Conservation (phyloP, 1,139 yeast species). For the Lodderomyces orthopsilosis region DNA sequence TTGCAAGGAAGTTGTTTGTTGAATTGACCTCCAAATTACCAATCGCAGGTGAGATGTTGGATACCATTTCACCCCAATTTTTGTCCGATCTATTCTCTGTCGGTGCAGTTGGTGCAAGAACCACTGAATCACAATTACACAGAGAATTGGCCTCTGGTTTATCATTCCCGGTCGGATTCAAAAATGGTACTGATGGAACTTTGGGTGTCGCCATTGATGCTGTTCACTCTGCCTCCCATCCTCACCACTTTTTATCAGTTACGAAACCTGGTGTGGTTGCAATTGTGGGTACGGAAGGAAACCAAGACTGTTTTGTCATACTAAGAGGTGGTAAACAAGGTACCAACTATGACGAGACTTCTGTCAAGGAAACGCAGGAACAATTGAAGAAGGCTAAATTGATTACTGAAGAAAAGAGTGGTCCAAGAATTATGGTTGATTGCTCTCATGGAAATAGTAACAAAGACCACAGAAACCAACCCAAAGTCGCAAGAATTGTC, state of each 20-base stretch:
- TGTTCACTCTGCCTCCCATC: slow-evolving; percentile 83
- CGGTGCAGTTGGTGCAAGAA: slow-evolving; percentile 99
- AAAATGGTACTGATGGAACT: slow-evolving; percentile 97
- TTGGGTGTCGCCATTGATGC: slow-evolving; percentile 94
- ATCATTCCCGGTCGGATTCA: slow-evolving; percentile 97
- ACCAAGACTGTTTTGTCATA: slow-evolving; percentile 83
- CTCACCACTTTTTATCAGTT: slow-evolving; percentile 96
- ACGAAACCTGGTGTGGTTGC: slow-evolving; percentile 97
- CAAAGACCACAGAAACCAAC: slow-evolving; percentile 94
- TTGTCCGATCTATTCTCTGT: slow-evolving; percentile 86
- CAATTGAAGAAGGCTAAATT: slow-evolving; percentile 37
- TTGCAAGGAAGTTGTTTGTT: slow-evolving; percentile 80
- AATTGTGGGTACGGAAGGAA: slow-evolving; percentile 92
- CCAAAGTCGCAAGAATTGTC: slow-evolving; percentile 75
- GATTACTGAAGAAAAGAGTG: slow-evolving; percentile 26
- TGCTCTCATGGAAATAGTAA: slow-evolving; percentile 96
- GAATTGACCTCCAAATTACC: slow-evolving; percentile 81
- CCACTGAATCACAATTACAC: slow-evolving; percentile 97
- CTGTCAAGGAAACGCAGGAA: slow-evolving; percentile 73
- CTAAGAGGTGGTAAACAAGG: slow-evolving; percentile 95
- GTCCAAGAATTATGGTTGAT: slow-evolving; percentile 75
- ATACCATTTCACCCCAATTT: slow-evolving; percentile 97
- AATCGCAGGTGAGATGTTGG: slow-evolving; percentile 96
- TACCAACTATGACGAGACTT: slow-evolving; percentile 83
- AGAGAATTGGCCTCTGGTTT: slow-evolving; percentile 96